Percentiles rank a stretch among this genome's conserved stretches.
These are phyloP conservation scores for Waitea zeae DNA, from an alignment of 1,284 basidiomycete genomes.

Conservation along the genomic window DNA sequence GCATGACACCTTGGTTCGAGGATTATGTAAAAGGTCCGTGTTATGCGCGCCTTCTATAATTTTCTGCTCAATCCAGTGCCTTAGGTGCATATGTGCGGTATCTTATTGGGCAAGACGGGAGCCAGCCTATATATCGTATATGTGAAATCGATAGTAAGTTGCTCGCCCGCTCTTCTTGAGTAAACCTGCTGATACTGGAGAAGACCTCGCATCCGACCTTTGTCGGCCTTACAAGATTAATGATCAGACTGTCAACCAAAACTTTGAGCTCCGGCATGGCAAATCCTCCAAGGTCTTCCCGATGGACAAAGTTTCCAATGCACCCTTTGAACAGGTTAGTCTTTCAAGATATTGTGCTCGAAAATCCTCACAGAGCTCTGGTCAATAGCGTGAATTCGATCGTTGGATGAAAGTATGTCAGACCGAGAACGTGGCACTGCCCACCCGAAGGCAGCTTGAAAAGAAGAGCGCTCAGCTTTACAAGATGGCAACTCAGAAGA, in stretches of 20 bases:
- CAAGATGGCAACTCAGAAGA: slow-evolving; percentile 35
- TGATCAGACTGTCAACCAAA: slow-evolving; percentile 38
- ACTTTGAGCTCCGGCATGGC: slow-evolving; percentile 58
- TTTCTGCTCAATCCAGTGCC: slow-evolving; percentile 11
- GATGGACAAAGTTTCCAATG: slow-evolving; percentile 77
- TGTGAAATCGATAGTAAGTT: slow-evolving; percentile 61
- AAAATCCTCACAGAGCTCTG: background rate
- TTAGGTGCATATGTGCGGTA: slow-evolving; percentile 71
- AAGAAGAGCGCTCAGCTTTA: slow-evolving; percentile 46
- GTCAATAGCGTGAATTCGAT: slow-evolving; percentile 53
- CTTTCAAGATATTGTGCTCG: slow-evolving; percentile 1
- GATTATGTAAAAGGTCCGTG: slow-evolving; percentile 55
- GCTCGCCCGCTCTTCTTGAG: background rate
- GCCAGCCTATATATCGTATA: slow-evolving; percentile 60
- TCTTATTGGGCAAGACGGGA: slow-evolving; percentile 39
- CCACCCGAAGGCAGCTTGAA: slow-evolving; percentile 45
- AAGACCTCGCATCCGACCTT: slow-evolving; percentile 31
- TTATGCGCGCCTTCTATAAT: slow-evolving; percentile 10
- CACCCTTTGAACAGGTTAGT: slow-evolving; percentile 37
- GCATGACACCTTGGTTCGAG: slow-evolving; percentile 59
- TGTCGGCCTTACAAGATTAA: slow-evolving; percentile 66
- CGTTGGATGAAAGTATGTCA: slow-evolving; percentile 32
- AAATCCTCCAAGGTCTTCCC: slow-evolving; percentile 34
- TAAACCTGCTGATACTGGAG: background rate
- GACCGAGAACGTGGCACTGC: slow-evolving; percentile 43